Evolutionary conservation across 2,329 filamentous ascomycete species (phyloP), one percentile per base, ranked within the genome.

Genomic region (Orbilia quercus): DNA sequence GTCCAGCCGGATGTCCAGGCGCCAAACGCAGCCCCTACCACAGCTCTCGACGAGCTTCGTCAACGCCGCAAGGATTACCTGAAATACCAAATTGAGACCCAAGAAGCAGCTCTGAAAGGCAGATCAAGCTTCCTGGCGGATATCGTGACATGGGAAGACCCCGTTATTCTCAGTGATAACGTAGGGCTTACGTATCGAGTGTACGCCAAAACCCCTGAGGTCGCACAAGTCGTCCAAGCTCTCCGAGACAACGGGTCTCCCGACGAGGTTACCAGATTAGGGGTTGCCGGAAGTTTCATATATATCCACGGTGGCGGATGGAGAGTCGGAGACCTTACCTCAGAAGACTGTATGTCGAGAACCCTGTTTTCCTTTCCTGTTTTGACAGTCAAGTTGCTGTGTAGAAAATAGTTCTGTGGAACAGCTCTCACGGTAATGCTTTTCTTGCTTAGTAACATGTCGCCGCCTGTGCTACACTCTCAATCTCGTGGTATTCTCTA

Each of bases 401-500:
- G 57, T 57, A 22, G 40, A 38, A 55, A 55, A 14, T 12, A 34
- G 25, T 18, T 60, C 16, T 44, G 40, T 7, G 7, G 11, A 44
- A 14, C 16, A 44, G 6, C n/a, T 48, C 25, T 59, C 42, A 47
- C 42, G 2, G 42, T 51, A 36, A 44, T 22, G 16, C 48, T 42
- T 38, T n/a, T n/a, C n/a, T 38, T 51, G 34, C 23, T 36, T 53
- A 73, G 69, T 73, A 57, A 66, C 69, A 36, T 73, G 69, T 47
- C 69, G 69, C 12, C 69, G 69, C 18, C 14, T 73, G 60, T 73
- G 60, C 44, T 40, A 73, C 60, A 60, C 60, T n/a, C 44, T 66
- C 25, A 73, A 73, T 54, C 69, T 73, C 40, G 54, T 66, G 31
- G 69, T 73, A n/a, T 73, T 73, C 50, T 73, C 69, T 73, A 73